Percentiles rank a stretch among this genome's conserved stretches.
Conservation (phyloP, 345 rosid species). For the Firmiana major region DNA sequence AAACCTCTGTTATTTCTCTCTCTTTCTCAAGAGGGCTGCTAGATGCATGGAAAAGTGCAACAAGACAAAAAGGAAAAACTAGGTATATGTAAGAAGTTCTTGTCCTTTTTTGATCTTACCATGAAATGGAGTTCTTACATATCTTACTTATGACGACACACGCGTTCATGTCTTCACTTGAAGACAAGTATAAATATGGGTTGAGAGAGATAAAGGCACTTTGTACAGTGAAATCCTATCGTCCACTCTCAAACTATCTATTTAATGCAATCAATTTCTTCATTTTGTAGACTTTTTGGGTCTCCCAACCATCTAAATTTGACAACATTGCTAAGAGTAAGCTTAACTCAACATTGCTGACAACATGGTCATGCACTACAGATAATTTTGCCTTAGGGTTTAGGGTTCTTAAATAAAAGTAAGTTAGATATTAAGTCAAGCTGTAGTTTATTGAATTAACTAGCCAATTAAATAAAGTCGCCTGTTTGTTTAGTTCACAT, state of each 20-base stretch:
- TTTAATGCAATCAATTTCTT: neutral
- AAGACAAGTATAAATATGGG: neutral
- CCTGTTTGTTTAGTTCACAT: constrained; percentile 4
- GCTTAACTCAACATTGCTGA: neutral
- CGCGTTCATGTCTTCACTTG: neutral
- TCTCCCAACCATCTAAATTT: neutral
- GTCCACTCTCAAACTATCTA: neutral
- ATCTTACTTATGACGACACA: neutral
- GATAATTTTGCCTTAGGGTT: neutral
- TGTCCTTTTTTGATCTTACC: neutral
- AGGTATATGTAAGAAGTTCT: neutral
- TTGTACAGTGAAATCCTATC: neutral
- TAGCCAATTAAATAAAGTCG: neutral
- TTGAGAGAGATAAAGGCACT: neutral
- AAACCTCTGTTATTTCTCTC: neutral
- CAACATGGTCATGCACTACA: neutral
- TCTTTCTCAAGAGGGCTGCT: neutral
- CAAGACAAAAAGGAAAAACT: constrained; percentile 20
- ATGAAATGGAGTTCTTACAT: neutral
- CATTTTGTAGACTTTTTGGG: neutral
- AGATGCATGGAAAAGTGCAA: constrained; percentile 5
- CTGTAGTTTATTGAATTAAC: neutral
- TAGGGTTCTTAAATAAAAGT: neutral
- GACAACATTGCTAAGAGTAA: too few species aligned
- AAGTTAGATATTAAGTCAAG: neutral